phyloP scores from a whole-genome alignment of 129 eudicot genomes.

The Centaurea solstitialis region DNA sequence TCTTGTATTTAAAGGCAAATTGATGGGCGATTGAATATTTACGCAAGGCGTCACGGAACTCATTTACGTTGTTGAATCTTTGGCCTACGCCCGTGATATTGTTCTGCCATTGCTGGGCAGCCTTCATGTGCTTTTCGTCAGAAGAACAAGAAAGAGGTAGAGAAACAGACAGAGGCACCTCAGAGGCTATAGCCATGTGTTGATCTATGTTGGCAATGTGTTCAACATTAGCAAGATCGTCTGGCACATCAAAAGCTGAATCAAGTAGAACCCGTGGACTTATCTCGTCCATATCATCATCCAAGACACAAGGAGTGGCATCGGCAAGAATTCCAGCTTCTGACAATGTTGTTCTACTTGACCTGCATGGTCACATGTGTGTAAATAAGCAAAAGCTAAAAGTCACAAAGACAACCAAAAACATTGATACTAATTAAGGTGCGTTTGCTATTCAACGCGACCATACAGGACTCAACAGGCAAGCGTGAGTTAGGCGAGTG shows the following conservation, averaged over 20 bases:
- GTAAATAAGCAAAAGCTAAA: not conserved
- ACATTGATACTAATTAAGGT: not conserved
- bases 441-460: not conserved
- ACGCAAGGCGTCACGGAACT: constrained; percentile 86
- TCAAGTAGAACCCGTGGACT: constrained; percentile 61
- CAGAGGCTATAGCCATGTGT: constrained; percentile 39
- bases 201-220: constrained; percentile 36
- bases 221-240: constrained; percentile 35
- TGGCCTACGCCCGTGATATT: constrained; percentile 93
- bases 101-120: constrained; percentile 92
- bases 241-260: constrained; percentile 61
- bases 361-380: constrained; percentile 57
- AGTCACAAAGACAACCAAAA: not conserved
- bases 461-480: no score
- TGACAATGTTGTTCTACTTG: constrained; percentile 93
- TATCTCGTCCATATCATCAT: constrained; percentile 63
- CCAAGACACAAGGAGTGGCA: constrained; percentile 59
- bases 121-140: constrained; percentile 69
- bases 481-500: not conserved
- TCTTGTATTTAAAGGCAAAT: constrained; percentile 85
- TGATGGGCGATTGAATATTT: constrained; percentile 86
- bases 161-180: constrained; percentile 32
- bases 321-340: constrained; percentile 66
- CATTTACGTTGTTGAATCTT: constrained; percentile 78
- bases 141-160: constrained; percentile 28